Base-by-base conservation (phyloP, 1,284 basidiomycete species). In the Coniferiporia sulphurascens region DNA sequence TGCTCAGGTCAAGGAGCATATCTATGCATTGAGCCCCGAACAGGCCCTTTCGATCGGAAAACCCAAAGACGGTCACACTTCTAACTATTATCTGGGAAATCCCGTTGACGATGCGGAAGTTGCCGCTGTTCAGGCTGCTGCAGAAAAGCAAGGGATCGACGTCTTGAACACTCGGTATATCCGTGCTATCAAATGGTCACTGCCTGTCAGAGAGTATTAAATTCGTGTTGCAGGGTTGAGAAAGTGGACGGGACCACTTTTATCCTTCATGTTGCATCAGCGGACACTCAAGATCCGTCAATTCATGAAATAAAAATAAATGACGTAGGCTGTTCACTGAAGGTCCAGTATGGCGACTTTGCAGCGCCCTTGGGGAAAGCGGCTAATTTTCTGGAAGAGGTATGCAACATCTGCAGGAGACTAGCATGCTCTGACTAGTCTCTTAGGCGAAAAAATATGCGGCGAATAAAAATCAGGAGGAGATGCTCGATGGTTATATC, bases 11-110 rank as follows among this genome's bases (percentile, higher is more conserved):
- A 84, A 84, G 71, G 81, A 78, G 1, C 83, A 89, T 66, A 88
- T 93, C 54, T 93, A 91, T 69, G 74, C 84, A 7, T 66, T 77
- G 13, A 68, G 72, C 17, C 90, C 91, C 1, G 85, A 89, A 66
- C 69, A 78, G 1, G 80, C 78, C 56, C 78, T 91, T 55, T 85
- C 81, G 68, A 88, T 93, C 63, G 91, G 91, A 56, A 93, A 93
- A 69, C 87, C 85, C 44, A 79, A 74, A 55, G 76, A 83, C 22
- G 91, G 91, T 0, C 89, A 93, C 62, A 68, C 91, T 52, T 89
- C 86, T 34, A 91, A 91, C 69, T 93, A 93, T 71, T 93, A 93
- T 68, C 81, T 87, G 22, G 89, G 89, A 1, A 79, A 87, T 61
- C 70, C 79, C 8, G 83, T 87, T 32, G 78, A 80, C 15, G 88